phyloP scores from a whole-genome alignment of 2,329 filamentous ascomycete genomes.

The Pseudogymnoascus sp. region DNA sequence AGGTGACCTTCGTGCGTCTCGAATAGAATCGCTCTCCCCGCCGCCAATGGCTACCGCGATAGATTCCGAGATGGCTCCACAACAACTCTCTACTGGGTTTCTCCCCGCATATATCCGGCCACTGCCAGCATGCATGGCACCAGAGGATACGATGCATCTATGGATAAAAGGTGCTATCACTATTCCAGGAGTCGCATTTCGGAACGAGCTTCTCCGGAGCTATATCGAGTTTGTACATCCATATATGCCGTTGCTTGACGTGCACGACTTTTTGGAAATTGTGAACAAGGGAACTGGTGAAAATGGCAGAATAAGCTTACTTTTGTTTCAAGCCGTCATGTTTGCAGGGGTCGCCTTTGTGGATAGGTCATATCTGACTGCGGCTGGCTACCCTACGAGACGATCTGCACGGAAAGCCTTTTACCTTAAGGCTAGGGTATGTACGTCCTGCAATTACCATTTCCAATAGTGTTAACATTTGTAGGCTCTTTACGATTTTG shows the following conservation, averaged over 20 bases:
- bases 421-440: constrained; percentile 66
- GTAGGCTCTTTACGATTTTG: constrained; percentile 79
- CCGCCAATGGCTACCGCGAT: neutral
- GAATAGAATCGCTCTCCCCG: neutral
- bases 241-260: constrained; percentile 78
- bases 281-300: constrained; percentile 60
- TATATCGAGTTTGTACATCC: constrained; percentile 86
- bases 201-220: constrained; percentile 70
- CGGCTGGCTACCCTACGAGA: constrained; percentile 67
- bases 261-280: constrained; percentile 49
- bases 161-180: constrained; percentile 73
- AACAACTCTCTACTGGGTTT: neutral
- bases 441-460: neutral
- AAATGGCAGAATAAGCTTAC: constrained; percentile 66
- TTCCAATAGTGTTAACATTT: neutral
- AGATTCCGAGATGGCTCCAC: neutral
- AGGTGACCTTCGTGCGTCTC: constrained; percentile 2
- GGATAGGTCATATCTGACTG: constrained; percentile 65
- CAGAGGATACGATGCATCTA: constrained; percentile 50
- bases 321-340: constrained; percentile 88
- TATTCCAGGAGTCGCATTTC: constrained; percentile 60
- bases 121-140: neutral
- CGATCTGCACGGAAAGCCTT: constrained; percentile 77
- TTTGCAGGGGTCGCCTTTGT: constrained; percentile 83
- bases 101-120: constrained; percentile 3